Percentiles rank a stretch among this genome's conserved stretches.
These are phyloP conservation scores for Escallonia rubra DNA, from an alignment of 129 eudicot genomes.

Conservation along the genomic window DNA sequence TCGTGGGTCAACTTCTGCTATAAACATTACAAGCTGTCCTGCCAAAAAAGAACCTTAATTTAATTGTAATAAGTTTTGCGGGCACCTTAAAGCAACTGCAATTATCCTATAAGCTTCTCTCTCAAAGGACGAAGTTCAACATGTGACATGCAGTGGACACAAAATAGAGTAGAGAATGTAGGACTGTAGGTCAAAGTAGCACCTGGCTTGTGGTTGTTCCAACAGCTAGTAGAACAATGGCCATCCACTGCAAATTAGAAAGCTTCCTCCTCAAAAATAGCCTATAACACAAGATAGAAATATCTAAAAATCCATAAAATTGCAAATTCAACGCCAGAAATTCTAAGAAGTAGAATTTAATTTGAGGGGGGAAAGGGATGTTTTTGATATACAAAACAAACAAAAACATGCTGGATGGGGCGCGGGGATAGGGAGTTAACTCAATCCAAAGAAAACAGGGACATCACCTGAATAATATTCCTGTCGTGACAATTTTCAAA, in stretches of 20 bases:
- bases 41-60: too few species aligned
- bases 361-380: neutral
- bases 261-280: slow-evolving; percentile 85
- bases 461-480: slow-evolving; percentile 60
- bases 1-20: neutral
- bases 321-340: slow-evolving; percentile 1
- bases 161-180: slow-evolving; percentile 1
- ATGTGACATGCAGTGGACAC: slow-evolving; percentile 1
- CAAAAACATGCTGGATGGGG: neutral
- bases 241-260: slow-evolving; percentile 92
- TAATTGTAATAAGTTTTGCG: too few species aligned
- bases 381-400: neutral
- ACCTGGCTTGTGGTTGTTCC: slow-evolving; percentile 99
- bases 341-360: neutral
- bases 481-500: slow-evolving; percentile 77
- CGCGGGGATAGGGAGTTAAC: neutral
- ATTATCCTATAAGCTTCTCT: too few species aligned
- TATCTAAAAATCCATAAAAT: slow-evolving; percentile 6
- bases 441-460: slow-evolving; percentile 1
- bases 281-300: slow-evolving; percentile 38
- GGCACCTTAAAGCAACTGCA: too few species aligned
- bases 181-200: slow-evolving; percentile 14
- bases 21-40: neutral
- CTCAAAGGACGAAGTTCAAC: neutral
- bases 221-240: slow-evolving; percentile 66